These are phyloP conservation scores for Trypanosoma melophagium DNA, from an alignment of 208 protist species.

Conservation along the genomic window DNA sequence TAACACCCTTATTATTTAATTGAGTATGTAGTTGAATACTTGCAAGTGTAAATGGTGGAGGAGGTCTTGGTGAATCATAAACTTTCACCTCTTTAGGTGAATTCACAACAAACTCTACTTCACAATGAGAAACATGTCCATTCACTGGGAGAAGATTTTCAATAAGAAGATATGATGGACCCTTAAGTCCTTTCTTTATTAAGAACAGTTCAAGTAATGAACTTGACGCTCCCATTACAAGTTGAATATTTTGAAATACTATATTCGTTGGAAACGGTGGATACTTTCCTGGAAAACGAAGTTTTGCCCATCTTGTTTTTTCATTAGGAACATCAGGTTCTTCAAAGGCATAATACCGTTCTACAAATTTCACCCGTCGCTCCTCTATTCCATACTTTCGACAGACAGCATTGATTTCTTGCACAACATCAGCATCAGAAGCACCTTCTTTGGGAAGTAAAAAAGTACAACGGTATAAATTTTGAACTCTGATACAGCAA, in stretches of 20 bases:
- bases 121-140: constrained; percentile 78
- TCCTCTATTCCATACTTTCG: constrained; percentile 66
- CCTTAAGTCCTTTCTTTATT: constrained; percentile 92
- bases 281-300: constrained; percentile 82
- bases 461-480: constrained; percentile 77
- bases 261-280: constrained; percentile 44
- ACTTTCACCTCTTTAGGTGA: constrained; percentile 72
- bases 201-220: constrained; percentile 93
- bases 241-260: constrained; percentile 61
- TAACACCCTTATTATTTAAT: constrained; percentile 60
- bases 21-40: constrained; percentile 90
- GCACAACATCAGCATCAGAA: constrained; percentile 68
- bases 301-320: constrained; percentile 86
- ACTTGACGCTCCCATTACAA: constrained; percentile 82
- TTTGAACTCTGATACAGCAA: constrained; percentile 86
- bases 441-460: constrained; percentile 64
- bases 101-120: constrained; percentile 75
- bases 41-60: constrained; percentile 86
- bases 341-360: constrained; percentile 94
- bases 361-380: constrained; percentile 84
- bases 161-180: constrained; percentile 90
- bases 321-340: constrained; percentile 71
- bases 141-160: constrained; percentile 30
- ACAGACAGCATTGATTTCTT: constrained; percentile 83
- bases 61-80: constrained; percentile 46